Evolutionary conservation across 1,284 basidiomycete genomes (phyloP), one percentile per base, ranked within the genome.

Genomic region (Puccinia horiana): DNA sequence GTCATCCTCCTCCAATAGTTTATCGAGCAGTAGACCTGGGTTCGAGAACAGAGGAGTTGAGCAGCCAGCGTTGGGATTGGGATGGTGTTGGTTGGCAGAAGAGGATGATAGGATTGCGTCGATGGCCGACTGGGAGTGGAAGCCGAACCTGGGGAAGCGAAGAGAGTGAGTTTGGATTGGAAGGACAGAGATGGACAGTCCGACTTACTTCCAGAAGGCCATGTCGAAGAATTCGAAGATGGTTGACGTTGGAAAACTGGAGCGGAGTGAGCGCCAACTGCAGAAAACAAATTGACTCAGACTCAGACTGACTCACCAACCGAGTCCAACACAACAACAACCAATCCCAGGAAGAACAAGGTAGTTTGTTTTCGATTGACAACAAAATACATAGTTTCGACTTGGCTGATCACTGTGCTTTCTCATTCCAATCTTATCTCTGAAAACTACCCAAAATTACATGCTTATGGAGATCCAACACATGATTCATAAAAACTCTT

Each of bases 1-100:
- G 87, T 98, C 95, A 86, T 94, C 93, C 88, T 98, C 94, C 88
- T 97, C 95, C 82, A 98, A 89, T 82, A 98, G 92, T 74, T 94
- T 92, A 88, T 98, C 95, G 73, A 98, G 90, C 56, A 85, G 84
- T 11, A 80, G 54, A 2, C 69, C 58, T 32, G 67, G 78, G 69
- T 73, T 80, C 4, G 79, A 74, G n/a, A 72, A 65, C 11, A 54
- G 44, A 18, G 79, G 79, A 9, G 67, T 61, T 9, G 78, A 61
- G 42, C 54, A 73, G 29, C 49, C 69, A 47, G 67, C 67, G 42
- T 61, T 73, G 16, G 78, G 54, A 58, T 80, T 35, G 26, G 67
- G 52, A 78, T 78, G 63, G 56, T 80, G 67, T n/a, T 77, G 75
- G 56, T 80, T 80, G 42, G 69, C 67, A 0, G 78, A n/a, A 6